These are phyloP conservation scores for Mortierella sp. DNA, from an alignment of 371 early-diverging fungal genomes.

Conservation along the genomic window DNA sequence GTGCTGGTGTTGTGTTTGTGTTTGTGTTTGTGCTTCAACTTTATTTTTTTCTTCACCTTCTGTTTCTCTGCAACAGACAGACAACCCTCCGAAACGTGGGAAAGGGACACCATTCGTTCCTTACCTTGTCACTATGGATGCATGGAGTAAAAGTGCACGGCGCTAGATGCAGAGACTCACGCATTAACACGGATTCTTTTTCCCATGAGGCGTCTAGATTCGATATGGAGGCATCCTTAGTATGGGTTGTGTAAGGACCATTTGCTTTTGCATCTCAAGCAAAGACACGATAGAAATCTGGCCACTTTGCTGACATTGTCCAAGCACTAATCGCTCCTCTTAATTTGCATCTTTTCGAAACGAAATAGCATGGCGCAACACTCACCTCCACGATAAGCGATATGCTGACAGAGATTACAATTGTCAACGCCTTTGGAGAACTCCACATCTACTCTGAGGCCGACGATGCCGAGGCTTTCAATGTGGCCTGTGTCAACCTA, in stretches of 20 bases:
- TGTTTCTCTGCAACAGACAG: too few relatives aligned
- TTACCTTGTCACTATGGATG: too few relatives aligned
- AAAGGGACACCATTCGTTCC: background rate
- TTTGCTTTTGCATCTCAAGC: background rate
- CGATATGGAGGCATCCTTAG: constrained; percentile 41
- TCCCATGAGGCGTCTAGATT: too few relatives aligned
- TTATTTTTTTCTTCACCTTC: too few relatives aligned
- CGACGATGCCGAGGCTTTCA: constrained; percentile 32
- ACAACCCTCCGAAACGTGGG: background rate
- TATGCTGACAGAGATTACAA: constrained; percentile 27
- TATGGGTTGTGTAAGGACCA: constrained; percentile 36
- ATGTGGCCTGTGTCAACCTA: constrained; percentile 34
- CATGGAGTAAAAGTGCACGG: background rate
- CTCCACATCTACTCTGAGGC: constrained; percentile 33
- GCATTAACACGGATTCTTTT: background rate
- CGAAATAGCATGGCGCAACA: constrained; percentile 25
- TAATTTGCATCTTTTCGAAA: background rate
- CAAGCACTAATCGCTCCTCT: background rate
- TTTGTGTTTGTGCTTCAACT: background rate
- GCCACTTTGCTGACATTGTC: background rate
- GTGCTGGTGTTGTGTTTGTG: background rate
- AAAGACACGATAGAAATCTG: background rate
- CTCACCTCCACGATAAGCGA: constrained; percentile 20
- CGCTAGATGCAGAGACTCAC: background rate
- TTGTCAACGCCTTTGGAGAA: constrained; percentile 34